Evolutionary conservation across 345 rosid species (phyloP).

Genomic region (Hevea brasiliensis): DNA sequence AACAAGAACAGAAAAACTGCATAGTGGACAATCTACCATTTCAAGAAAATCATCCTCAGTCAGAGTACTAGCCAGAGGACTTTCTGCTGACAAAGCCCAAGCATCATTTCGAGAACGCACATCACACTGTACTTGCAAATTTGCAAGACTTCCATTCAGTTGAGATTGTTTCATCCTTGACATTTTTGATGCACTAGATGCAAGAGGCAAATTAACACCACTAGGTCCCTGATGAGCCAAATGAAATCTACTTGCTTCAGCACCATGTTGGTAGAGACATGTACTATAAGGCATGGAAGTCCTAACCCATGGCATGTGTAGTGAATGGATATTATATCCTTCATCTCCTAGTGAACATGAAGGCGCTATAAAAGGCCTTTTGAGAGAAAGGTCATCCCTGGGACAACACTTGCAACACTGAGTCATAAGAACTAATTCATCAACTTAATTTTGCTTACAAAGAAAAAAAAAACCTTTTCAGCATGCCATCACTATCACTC

Average conservation of each 20-base stretch:
- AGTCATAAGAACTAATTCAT: constrained; percentile 22
- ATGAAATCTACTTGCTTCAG: constrained; percentile 55
- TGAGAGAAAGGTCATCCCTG: constrained; percentile 54
- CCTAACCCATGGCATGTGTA: constrained; percentile 44
- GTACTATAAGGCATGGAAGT: constrained; percentile 47
- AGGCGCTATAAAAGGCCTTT: constrained; percentile 53
- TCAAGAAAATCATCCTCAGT: constrained; percentile 92
- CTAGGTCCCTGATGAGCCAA: constrained; percentile 44
- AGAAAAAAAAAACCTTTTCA: constrained; percentile 47
- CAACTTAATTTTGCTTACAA: constrained; percentile 10
- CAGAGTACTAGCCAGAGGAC: constrained; percentile 75
- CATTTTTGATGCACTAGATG: constrained; percentile 43
- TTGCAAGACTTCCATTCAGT: constrained; percentile 27
- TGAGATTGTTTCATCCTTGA: constrained; percentile 34
- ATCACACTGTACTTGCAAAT: constrained; percentile 40
- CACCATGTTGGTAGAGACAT: constrained; percentile 51
- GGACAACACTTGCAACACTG: constrained; percentile 23
- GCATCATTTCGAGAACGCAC: constrained; percentile 53
- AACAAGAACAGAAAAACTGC: constrained; percentile 5
- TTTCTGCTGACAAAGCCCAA: constrained; percentile 75
- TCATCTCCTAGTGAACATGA: constrained; percentile 56
- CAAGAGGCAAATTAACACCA: constrained; percentile 35
- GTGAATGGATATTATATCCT: constrained; percentile 43
- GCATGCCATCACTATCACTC: constrained; percentile 44
- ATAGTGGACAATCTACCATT: constrained; percentile 81